These are phyloP conservation scores for Neofusicoccum parvum DNA, from an alignment of 2,329 filamentous ascomycete species.

Conservation along the genomic window DNA sequence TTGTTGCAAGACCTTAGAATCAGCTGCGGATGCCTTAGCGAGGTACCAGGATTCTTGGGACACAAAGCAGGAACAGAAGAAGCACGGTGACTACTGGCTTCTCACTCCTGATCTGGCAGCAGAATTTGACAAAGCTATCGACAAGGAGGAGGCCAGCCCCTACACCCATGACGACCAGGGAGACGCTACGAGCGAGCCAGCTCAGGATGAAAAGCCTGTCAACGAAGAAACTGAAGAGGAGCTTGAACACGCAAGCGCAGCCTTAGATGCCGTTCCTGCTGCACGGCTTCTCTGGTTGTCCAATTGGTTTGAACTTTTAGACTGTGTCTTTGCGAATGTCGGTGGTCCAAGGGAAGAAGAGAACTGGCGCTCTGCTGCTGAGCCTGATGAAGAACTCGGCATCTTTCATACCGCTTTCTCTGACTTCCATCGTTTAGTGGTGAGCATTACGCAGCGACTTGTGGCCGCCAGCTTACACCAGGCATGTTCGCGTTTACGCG, in stretches of 20 bases:
- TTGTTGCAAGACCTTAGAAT: conserved; percentile 67
- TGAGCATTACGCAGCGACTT: conserved; percentile 70
- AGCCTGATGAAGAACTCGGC: conserved; percentile 59
- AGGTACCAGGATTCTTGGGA: conserved; percentile 66
- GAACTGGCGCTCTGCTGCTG: conserved; percentile 67
- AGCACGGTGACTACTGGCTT: conserved; percentile 68
- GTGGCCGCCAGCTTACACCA: conserved; percentile 71
- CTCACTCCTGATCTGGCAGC: conserved; percentile 51
- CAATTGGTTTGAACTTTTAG: conserved; percentile 35
- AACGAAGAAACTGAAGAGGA: background rate
- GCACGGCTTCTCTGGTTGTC: conserved; percentile 34
- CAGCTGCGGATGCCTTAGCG: conserved; percentile 67
- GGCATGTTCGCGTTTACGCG: conserved; percentile 67
- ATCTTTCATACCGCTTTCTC: conserved; percentile 75
- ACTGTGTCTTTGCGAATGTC: conserved; percentile 41
- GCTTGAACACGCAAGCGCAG: background rate
- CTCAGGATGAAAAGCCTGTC: background rate
- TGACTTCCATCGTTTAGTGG: conserved; percentile 70
- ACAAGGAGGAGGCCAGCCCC: conserved; percentile 1
- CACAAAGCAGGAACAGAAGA: conserved; percentile 58
- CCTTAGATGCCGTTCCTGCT: conserved; percentile 37
- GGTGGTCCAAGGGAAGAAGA: conserved; percentile 57
- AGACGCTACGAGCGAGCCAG: conserved; percentile 6
- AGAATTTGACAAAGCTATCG: conserved; percentile 35
- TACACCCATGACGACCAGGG: background rate